Conservation (phyloP, 2,329 filamentous ascomycete species). For the Rhexocercosporidium sp. region DNA sequence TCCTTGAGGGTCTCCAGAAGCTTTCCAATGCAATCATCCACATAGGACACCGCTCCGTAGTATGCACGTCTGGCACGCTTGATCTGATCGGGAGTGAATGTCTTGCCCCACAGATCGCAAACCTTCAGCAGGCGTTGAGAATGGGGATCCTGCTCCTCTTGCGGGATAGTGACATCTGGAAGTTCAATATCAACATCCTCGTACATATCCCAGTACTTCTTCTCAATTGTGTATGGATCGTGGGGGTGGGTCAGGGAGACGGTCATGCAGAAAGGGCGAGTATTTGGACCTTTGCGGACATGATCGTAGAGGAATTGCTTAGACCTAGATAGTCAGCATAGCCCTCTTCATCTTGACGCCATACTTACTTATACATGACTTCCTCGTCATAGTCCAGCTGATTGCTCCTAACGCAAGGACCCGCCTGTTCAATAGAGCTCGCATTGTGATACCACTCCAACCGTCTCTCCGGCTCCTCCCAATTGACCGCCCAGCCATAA, state of each 20-base stretch:
- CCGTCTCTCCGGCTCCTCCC: constrained; percentile 85
- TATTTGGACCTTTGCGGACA: constrained; percentile 75
- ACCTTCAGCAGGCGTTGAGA: constrained; percentile 86
- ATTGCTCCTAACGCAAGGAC: constrained; percentile 87
- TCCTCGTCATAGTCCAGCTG: constrained; percentile 97
- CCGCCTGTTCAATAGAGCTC: constrained; percentile 89
- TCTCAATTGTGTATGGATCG: constrained; percentile 92
- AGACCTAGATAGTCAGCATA: constrained; percentile 49
- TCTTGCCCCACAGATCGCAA: constrained; percentile 82
- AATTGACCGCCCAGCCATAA: constrained; percentile 94
- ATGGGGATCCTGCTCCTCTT: constrained; percentile 84
- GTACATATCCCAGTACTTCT: constrained; percentile 93
- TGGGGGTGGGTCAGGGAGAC: constrained; percentile 93
- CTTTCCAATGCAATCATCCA: constrained; percentile 89
- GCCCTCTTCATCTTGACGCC: not conserved
- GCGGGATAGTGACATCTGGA: constrained; percentile 77
- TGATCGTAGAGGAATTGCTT: constrained; percentile 91
- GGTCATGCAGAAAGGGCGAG: constrained; percentile 84
- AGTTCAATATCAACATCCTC: constrained; percentile 86
- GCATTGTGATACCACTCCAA: constrained; percentile 98
- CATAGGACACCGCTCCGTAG: constrained; percentile 91
- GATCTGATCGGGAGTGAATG: constrained; percentile 85
- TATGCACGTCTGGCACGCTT: constrained; percentile 86
- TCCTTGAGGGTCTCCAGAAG: constrained; percentile 79
- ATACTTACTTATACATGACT: constrained; percentile 75